Percentiles rank a stretch among this genome's conserved stretches.
Conservation (phyloP, 768 basidiomycete species). For the Termitomyces titanicus region DNA sequence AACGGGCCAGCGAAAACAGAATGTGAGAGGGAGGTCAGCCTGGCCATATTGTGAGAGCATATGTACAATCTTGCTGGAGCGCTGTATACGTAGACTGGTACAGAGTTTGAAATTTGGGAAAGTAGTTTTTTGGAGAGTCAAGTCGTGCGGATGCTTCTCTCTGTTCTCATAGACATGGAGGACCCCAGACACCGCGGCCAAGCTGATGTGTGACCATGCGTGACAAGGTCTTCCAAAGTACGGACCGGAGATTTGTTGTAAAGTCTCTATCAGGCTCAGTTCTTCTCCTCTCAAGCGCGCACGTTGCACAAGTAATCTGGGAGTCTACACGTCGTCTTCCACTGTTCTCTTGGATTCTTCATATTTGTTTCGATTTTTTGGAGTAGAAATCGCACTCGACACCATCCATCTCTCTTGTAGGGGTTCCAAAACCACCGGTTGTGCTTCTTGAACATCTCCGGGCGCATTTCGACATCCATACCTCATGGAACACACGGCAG, state of each 20-base stretch:
- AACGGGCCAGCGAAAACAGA: neutral
- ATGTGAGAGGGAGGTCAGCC: neutral
- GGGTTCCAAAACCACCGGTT: slow-evolving; percentile 3
- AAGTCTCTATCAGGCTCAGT: neutral
- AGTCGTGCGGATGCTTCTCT: neutral
- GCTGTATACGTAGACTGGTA: neutral
- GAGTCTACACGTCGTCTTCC: neutral
- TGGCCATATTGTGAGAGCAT: neutral
- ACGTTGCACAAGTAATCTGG: slow-evolving; percentile 12
- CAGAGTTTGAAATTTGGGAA: too few species aligned
- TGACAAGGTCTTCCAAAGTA: slow-evolving; percentile 13
- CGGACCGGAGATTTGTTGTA: slow-evolving; percentile 19
- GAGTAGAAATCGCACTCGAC: neutral
- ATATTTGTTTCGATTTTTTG: neutral
- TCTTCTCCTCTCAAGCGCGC: slow-evolving; percentile 15
- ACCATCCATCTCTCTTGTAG: neutral
- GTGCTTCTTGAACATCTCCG: slow-evolving; percentile 4
- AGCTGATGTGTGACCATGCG: slow-evolving; percentile 14
- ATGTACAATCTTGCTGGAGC: too few species aligned
- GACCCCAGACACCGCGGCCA: slow-evolving; percentile 15
- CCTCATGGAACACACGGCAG: slow-evolving; percentile 23
- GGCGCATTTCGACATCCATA: neutral
- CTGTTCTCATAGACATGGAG: neutral
- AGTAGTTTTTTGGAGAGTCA: too few species aligned
- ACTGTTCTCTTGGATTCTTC: neutral